Conservation (phyloP, 352 stramenopile species). For the Phytophthora aleatoria region DNA sequence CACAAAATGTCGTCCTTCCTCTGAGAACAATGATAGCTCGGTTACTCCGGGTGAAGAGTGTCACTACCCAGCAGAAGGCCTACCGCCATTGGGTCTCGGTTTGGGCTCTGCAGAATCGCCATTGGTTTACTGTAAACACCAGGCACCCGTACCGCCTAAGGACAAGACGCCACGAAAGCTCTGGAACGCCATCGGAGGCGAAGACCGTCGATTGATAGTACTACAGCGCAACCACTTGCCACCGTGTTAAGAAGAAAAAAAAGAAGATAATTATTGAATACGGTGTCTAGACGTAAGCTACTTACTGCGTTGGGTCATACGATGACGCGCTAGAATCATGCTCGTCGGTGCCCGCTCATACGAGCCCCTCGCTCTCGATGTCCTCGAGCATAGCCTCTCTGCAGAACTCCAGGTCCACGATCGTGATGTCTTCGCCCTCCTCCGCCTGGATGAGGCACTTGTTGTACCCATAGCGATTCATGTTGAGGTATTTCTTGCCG, state of each 20-base stretch:
- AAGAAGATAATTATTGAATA: constrained; percentile 14
- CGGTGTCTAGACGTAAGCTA: not conserved
- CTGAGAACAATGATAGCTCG: not conserved
- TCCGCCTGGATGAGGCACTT: constrained; percentile 46
- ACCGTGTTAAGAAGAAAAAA: constrained; percentile 27
- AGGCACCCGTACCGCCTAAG: constrained; percentile 55
- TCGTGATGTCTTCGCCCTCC: constrained; percentile 31
- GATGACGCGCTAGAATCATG: too few relatives aligned
- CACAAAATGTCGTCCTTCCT: not conserved
- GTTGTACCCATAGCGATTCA: constrained; percentile 55
- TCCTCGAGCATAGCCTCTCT: constrained; percentile 37
- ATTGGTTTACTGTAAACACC: constrained; percentile 64
- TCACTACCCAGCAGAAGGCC: constrained; percentile 4
- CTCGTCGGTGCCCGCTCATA: not conserved
- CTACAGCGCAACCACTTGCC: constrained; percentile 58
- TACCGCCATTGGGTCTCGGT: constrained; percentile 20
- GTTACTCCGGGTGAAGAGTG: constrained; percentile 6
- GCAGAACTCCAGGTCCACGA: constrained; percentile 49
- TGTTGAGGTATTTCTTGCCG: constrained; percentile 56
- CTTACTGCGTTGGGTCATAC: not conserved
- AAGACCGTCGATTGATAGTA: constrained; percentile 74
- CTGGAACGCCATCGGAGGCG: constrained; percentile 78
- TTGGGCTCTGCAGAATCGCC: constrained; percentile 19
- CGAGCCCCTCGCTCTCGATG: constrained; percentile 26
- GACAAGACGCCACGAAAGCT: constrained; percentile 71